Evolutionary conservation across 2,329 filamentous ascomycete species (phyloP), one percentile per base, ranked within the genome.

Genomic region (Triangularia verruculosa): DNA sequence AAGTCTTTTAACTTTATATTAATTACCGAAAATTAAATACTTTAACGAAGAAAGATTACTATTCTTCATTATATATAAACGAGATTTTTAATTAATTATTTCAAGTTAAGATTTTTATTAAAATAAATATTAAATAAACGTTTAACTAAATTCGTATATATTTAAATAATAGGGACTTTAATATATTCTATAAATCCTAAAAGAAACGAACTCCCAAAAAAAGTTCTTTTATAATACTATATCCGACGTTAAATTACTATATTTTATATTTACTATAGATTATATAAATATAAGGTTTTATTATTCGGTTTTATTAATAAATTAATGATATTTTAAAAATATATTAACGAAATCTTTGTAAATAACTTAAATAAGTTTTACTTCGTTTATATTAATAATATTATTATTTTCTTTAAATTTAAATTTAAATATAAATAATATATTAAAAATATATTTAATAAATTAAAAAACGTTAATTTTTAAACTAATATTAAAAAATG

Each of bases 401-500:
- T 66, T 43, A n/a, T 59, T 9, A 66, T 63, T 13, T 66, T 54
- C 22, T 66, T 30, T 27, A 53, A 63, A 5, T n/a, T 5, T 20
- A 20, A n/a, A 15, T 5, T 5, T 5, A 13, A 47, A 47, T 20
- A 47, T 20, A 47, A 47, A 47, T 4, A 5, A 4, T 20, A 47
- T 20, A 20, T 47, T 20, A 20, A 15, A 15, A 47, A 4, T 5
- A 13, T 47, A 47, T 47, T 47, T 4, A 2, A 34, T 2, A 1
- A 4, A 5, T 28, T 64, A 8, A 12, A 27, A 13, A n/a, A 53
- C 6, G 17, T 27, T 0, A 20, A 59, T 1, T 22, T 64, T 1
- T 24, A 64, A 24, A 34, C 53, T 1, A 59, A 64, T 25, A 24
- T 61, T 12, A 54, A 64, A 5, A 64, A 64, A 22, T 64, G 25